Evolutionary conservation across 108 stramenopile species (phyloP).

Genomic region (Schizochytrium sp.): DNA sequence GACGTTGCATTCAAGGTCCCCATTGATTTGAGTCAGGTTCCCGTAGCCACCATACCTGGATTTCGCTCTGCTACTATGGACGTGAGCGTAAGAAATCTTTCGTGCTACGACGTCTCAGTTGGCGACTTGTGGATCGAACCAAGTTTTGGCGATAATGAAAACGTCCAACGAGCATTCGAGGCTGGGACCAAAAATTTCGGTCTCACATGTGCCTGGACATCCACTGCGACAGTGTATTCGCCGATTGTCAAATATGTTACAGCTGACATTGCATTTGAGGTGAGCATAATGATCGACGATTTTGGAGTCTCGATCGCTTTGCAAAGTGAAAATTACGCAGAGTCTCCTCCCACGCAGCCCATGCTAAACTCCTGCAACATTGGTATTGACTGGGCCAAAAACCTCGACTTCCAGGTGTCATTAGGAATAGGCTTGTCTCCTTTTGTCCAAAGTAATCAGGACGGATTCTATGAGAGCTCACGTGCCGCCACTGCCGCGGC

Average conservation of each 20-base stretch:
- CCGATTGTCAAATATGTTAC: not conserved
- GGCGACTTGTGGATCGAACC: not conserved
- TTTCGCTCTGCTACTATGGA: too few relatives aligned
- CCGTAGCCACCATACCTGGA: too few relatives aligned
- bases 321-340: not conserved
- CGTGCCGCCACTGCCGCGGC: not conserved
- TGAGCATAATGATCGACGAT: not conserved
- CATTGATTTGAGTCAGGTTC: too few relatives aligned
- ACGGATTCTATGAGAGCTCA: not conserved
- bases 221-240: not conserved
- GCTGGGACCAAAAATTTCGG: not conserved
- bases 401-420: not conserved
- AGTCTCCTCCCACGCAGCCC: not conserved
- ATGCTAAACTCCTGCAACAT: not conserved
- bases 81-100: not conserved
- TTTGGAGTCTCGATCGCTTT: not conserved
- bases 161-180: not conserved
- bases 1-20: not conserved
- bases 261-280: not conserved
- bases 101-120: not conserved
- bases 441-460: too few relatives aligned
- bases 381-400: not conserved
- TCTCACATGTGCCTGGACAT: not conserved
- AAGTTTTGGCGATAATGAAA: not conserved
- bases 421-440: too few relatives aligned